phyloP scores from a whole-genome alignment of 768 basidiomycete species.

The Daedaleopsis sinensis region DNA sequence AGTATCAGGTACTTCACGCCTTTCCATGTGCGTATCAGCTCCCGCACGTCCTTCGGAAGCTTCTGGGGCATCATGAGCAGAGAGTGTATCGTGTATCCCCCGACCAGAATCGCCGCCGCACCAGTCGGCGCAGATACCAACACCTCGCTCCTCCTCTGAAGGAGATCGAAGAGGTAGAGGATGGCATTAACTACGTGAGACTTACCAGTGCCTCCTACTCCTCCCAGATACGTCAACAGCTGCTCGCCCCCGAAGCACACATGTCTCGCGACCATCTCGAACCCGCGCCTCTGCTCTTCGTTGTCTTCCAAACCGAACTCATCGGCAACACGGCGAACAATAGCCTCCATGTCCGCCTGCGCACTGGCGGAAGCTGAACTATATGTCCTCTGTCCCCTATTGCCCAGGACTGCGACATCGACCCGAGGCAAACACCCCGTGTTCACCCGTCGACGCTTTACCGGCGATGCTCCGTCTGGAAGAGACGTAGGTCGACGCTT shows the following conservation, averaged over 20 bases:
- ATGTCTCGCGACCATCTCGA: conserved; percentile 17
- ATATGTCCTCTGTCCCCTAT: no score
- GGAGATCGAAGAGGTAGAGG: conserved; percentile 16
- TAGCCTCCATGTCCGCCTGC: no score
- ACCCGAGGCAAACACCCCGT: no score
- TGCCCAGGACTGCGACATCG: no score
- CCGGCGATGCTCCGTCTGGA: no score
- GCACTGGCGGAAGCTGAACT: no score
- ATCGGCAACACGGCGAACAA: background rate
- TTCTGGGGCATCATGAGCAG: conserved; percentile 24
- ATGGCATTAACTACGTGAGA: conserved; percentile 32
- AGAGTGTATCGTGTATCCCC: conserved; percentile 34
- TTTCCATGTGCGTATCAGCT: conserved; percentile 20
- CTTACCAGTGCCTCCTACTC: conserved; percentile 36
- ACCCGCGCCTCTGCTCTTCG: conserved; percentile 17
- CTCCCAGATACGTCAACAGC: conserved; percentile 33
- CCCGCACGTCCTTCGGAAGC: background rate
- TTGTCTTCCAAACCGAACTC: background rate
- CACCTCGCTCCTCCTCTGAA: conserved; percentile 11
- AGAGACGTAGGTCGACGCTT: no score
- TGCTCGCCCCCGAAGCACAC: conserved; percentile 8
- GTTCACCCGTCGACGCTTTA: no score
- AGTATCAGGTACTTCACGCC: conserved; percentile 23
- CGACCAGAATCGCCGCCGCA: conserved; percentile 31
- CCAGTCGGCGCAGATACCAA: conserved; percentile 33